Percentiles rank a stretch among this genome's conserved stretches.
phyloP scores from a whole-genome alignment of 768 basidiomycete genomes.

The Mrakia frigida region DNA sequence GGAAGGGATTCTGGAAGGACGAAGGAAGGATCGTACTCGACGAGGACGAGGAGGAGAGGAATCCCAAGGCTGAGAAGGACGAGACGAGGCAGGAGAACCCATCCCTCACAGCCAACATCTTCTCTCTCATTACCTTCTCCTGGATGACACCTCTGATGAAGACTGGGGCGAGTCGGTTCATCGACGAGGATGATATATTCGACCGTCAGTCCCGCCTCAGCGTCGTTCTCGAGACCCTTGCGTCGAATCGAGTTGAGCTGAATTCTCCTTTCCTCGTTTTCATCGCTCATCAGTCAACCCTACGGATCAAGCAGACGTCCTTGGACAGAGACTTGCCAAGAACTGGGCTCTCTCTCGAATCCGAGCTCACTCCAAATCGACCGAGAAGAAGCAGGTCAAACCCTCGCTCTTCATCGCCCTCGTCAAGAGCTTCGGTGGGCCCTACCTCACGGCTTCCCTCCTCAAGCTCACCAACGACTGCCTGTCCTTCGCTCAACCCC shows the following conservation, averaged over 20 bases:
- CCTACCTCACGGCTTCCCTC: conserved; percentile 52
- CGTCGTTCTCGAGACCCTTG: too few species aligned
- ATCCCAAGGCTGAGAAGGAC: conserved; percentile 6
- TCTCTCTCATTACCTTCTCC: conserved; percentile 55
- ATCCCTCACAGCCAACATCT: conserved; percentile 31
- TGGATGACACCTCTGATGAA: conserved; percentile 69
- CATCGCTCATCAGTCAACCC: conserved; percentile 42
- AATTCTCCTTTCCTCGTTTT: not conserved
- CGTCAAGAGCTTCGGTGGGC: conserved; percentile 68
- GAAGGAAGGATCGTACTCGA: conserved; percentile 31
- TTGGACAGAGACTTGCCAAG: conserved; percentile 58
- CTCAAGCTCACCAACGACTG: conserved; percentile 71
- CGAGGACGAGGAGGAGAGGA: conserved; percentile 30
- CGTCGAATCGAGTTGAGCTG: conserved; percentile 10
- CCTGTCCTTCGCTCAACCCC: conserved; percentile 79
- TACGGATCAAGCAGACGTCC: conserved; percentile 62
- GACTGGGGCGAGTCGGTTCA: conserved; percentile 49
- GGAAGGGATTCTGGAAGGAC: conserved; percentile 10
- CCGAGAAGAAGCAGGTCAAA: conserved; percentile 46
- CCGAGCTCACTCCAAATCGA: conserved; percentile 34
- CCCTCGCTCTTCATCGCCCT: conserved; percentile 68
- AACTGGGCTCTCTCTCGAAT: conserved; percentile 52
- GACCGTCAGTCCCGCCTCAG: conserved; percentile 42
- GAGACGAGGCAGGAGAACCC: conserved; percentile 23
- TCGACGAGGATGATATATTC: conserved; percentile 83